phyloP scores from a whole-genome alignment of 2,329 filamentous ascomycete species.

The Pseudocercospora vitis region DNA sequence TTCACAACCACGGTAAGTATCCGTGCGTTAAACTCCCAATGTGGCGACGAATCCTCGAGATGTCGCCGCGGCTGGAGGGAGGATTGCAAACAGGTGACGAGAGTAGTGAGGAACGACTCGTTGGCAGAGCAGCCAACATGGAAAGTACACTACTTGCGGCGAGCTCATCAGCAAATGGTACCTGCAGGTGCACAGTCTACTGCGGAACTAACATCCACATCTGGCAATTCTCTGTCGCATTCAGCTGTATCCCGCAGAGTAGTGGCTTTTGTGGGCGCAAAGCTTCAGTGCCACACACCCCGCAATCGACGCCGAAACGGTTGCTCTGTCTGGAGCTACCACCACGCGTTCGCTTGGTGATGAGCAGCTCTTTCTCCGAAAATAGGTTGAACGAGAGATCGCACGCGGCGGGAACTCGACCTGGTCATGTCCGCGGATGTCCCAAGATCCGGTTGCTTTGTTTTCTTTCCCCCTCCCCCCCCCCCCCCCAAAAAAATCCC shows the following conservation, averaged over 20 bases:
- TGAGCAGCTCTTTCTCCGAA: not conserved
- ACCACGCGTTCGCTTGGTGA: not conserved
- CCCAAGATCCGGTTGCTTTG: not conserved
- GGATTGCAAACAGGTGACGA: not conserved
- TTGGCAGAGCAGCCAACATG: slow-evolving; percentile 5
- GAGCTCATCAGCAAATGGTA: too few species aligned
- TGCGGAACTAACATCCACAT: slow-evolving; percentile 9
- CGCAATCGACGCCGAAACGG: slow-evolving; percentile 4
- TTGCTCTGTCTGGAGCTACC: not conserved
- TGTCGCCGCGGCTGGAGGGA: not conserved
- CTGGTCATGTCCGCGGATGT: not conserved
- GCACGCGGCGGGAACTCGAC: not conserved
- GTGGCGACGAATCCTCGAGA: not conserved
- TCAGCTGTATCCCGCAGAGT: slow-evolving; percentile 16
- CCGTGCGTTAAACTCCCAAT: not conserved
- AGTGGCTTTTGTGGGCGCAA: slow-evolving; percentile 8
- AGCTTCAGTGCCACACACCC: slow-evolving; percentile 11
- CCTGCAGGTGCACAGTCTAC: slow-evolving; percentile 13
- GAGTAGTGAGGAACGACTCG: slow-evolving; percentile 15
- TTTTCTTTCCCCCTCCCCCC: not conserved
- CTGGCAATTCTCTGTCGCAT: slow-evolving; percentile 17
- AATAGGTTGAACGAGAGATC: not conserved
- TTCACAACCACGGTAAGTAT: not conserved
- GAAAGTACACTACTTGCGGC: slow-evolving; percentile 1
- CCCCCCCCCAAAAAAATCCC: not conserved